Evolutionary conservation across 495 filamentous ascomycete genomes (phyloP).

Genomic region (Aspergillus diversus): DNA sequence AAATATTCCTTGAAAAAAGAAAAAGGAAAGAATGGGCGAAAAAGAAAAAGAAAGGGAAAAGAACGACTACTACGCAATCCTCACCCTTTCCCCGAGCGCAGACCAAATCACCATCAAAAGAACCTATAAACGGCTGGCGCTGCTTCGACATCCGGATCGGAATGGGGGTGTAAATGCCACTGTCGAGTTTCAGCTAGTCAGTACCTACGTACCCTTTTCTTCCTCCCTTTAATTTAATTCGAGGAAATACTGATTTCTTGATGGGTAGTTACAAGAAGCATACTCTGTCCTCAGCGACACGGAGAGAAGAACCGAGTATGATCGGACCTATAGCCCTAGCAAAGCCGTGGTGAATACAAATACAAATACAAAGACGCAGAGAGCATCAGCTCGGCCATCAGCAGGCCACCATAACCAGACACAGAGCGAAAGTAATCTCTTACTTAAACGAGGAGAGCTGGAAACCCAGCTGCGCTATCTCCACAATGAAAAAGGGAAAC

Average conservation of each 20-base stretch:
- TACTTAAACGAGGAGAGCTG: neutral
- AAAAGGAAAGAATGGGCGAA: no score
- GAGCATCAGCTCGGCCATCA: neutral
- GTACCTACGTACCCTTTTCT: neutral
- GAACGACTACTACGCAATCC: conserved; percentile 2
- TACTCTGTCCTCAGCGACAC: neutral
- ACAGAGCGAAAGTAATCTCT: neutral
- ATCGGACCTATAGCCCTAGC: neutral
- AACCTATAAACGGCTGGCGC: neutral
- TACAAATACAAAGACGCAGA: neutral
- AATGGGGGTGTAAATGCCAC: conserved; percentile 1
- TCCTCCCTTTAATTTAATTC: neutral
- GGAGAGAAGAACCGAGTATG: neutral
- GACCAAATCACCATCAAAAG: neutral
- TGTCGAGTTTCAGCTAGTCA: conserved; percentile 4
- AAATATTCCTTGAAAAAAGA: no score
- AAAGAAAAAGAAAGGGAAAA: no score
- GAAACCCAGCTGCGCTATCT: neutral
- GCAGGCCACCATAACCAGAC: neutral
- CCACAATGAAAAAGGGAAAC: neutral
- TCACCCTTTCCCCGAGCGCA: neutral
- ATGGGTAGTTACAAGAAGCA: neutral
- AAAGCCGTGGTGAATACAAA: neutral
- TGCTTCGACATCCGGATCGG: conserved; percentile 5
- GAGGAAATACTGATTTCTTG: neutral